Base-by-base conservation (phyloP, 2,329 filamentous ascomycete species). In the Nemania sp. region DNA sequence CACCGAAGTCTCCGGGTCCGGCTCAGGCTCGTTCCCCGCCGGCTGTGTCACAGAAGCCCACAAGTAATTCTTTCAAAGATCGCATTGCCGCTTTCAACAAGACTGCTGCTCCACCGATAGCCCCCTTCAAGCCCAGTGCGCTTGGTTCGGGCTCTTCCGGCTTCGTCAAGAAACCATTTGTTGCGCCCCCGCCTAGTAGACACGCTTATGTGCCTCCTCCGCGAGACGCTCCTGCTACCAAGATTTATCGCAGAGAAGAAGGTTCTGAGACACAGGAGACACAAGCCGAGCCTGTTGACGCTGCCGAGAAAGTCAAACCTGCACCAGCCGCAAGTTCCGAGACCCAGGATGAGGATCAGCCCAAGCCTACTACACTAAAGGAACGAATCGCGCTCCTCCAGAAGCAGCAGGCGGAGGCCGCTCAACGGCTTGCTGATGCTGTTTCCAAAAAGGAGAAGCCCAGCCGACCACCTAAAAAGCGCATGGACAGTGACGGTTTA, bases 51-150 rank as follows among this genome's bases (percentile, higher is more conserved):
- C 90, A 91, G 64, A 96, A 96, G 71, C 90, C 91, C 23, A 70
- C 73, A 9, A 80, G 77, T 40, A 89, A 83, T 66, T 91, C 94
- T 2, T 97, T 99, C 77, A 92, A 84, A 68, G 94, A 97, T 73
- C 89, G 94, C 59, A 96, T 99, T 69, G 94, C 94, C 28, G 93
- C 94, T 39, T 99, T 99, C 77, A 99, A 99, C 73, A 94, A 93
- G 70, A 79, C 90, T 39, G 84, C 89, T 31, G 91, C 91, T 5
- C 85, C 91, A 2, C 94, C 94, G 7, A 78, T 94, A 56, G 83
- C 91, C n/a, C 94, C 94, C 1, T 93, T 95, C 75, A 96, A 96
- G 69, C 90, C 91, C 17, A 80, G 81, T 55, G 84, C 84, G 2
- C 74, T 87, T 22, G 73, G 79, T 52, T 76, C 80, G 24, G 80